These are phyloP conservation scores for Tausonia pullulans DNA, from an alignment of 1,284 basidiomycete genomes.

Conservation along the genomic window DNA sequence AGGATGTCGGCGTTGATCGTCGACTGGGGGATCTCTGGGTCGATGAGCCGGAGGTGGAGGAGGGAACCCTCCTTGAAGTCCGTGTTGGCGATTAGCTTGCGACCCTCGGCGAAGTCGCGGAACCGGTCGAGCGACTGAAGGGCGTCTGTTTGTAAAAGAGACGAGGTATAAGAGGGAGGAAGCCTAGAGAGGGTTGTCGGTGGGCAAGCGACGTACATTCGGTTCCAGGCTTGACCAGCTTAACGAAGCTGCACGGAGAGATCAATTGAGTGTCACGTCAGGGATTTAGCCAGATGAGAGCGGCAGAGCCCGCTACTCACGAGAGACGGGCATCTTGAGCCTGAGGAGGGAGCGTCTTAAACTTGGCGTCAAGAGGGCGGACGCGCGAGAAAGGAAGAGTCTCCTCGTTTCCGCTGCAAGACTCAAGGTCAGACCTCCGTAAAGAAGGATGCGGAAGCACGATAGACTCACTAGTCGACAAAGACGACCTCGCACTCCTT, in stretches of 20 bases:
- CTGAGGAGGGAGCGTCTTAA: constrained; percentile 68
- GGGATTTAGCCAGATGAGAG: not conserved
- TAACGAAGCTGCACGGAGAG: constrained; percentile 54
- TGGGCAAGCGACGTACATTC: constrained; percentile 36
- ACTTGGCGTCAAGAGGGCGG: constrained; percentile 71
- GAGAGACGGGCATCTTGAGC: constrained; percentile 36
- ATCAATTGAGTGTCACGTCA: not conserved
- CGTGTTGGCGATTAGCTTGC: constrained; percentile 50
- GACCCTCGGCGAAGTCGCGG: constrained; percentile 58
- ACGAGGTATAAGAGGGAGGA: too few species aligned
- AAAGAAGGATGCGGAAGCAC: not conserved
- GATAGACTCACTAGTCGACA: constrained; percentile 31
- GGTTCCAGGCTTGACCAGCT: constrained; percentile 60
- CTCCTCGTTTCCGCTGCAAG: constrained; percentile 70
- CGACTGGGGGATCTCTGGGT: constrained; percentile 55
- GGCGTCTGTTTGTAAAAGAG: constrained; percentile 42
- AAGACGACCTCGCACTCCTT: constrained; percentile 43
- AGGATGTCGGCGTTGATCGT: constrained; percentile 13
- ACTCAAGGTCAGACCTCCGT: not conserved
- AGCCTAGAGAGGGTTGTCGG: too few species aligned
- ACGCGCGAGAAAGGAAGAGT: constrained; percentile 56
- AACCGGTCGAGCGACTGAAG: constrained; percentile 74
- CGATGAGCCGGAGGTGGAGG: constrained; percentile 76
- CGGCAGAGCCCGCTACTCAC: constrained; percentile 16
- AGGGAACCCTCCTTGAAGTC: constrained; percentile 59